Base-by-base conservation (phyloP, 2,329 filamentous ascomycete species). In the Ustulina deusta region DNA sequence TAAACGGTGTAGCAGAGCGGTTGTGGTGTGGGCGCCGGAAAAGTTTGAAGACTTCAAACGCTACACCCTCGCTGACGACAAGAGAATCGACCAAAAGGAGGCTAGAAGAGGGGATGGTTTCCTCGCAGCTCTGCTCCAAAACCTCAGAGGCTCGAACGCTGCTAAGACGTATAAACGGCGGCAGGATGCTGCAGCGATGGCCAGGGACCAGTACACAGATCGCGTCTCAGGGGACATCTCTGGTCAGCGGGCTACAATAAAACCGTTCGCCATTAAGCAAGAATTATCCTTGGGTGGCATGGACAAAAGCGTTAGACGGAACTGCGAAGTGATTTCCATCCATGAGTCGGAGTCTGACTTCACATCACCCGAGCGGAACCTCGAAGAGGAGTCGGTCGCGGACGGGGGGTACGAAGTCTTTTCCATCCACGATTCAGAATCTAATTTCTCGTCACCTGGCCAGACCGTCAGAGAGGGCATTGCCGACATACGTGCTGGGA, bases 381-480 rank as follows among this genome's bases (percentile, higher is more conserved):
- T 48, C 20, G 25, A 44, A 44, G 20, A 48, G 20, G 20, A 48
- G 44, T 25, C 20, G 11, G 44, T 48, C 20, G 44, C 44, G n/a
- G 20, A 42, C 20, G 20, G 36, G 10, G 9, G 15, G 34, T 48
- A 46, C 40, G 40, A 58, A 58, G 25, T 46, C 40, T 44, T 48
- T 44, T 34, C 34, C 10, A 57, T 57, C 32, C 36, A 57, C 17
- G 20, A 44, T n/a, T 44, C 36, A 42, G 36, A 57, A 44, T 57
- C 36, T 46, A 46, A 58, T 58, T 34, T 34, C 40, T 46, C 27
- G 5, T 46, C 40, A 48, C 55, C 40, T 58, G 25, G 25, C 27
- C 15, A 11, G 40, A 58, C 55, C 38, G 34, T 48, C 22, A 46
- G 17, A 58, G 55, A 58, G 40, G 40, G 27, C 22, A 58, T 58